A percentile compares a stretch with the other conserved stretches of the same genome.
phyloP scores from a whole-genome alignment of 169 alveolate genomes.

The Eimeria maxima region DNA sequence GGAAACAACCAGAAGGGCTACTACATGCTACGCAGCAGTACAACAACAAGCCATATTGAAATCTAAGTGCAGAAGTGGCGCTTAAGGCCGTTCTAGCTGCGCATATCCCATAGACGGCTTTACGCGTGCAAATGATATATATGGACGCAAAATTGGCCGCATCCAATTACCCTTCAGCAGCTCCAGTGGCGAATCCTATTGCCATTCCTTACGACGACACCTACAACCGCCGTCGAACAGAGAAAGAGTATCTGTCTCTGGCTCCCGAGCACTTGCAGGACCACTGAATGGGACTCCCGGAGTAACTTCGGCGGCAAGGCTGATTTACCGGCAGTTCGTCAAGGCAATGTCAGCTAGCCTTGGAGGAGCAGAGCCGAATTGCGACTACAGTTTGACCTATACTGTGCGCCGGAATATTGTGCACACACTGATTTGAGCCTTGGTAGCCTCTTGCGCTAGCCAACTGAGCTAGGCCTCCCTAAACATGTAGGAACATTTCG shows the following conservation, averaged over 20 bases:
- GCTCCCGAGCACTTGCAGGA: background rate
- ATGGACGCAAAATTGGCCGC: background rate
- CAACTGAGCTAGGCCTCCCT: background rate
- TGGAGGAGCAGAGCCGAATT: background rate
- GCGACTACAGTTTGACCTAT: background rate
- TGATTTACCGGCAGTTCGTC: background rate
- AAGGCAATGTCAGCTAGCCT: background rate
- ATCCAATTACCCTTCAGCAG: background rate
- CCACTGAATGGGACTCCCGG: background rate
- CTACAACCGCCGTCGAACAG: background rate
- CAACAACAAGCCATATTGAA: too few relatives aligned
- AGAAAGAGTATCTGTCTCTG: background rate
- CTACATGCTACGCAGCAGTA: too few relatives aligned
- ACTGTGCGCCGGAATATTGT: background rate
- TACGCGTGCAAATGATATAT: background rate
- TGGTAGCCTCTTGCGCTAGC: background rate
- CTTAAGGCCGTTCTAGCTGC: background rate
- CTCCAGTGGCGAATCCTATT: background rate
- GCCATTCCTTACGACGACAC: background rate
- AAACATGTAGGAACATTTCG: background rate
- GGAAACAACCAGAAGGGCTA: too few relatives aligned
- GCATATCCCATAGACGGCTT: background rate
- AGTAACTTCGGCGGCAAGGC: background rate
- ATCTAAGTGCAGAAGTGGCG: background rate
- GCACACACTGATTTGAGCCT: background rate